A percentile compares a stretch with the other conserved stretches of the same genome.
Evolutionary conservation across 2,329 filamentous ascomycete species (phyloP).

Genomic region (Dactylella cylindrospora): DNA sequence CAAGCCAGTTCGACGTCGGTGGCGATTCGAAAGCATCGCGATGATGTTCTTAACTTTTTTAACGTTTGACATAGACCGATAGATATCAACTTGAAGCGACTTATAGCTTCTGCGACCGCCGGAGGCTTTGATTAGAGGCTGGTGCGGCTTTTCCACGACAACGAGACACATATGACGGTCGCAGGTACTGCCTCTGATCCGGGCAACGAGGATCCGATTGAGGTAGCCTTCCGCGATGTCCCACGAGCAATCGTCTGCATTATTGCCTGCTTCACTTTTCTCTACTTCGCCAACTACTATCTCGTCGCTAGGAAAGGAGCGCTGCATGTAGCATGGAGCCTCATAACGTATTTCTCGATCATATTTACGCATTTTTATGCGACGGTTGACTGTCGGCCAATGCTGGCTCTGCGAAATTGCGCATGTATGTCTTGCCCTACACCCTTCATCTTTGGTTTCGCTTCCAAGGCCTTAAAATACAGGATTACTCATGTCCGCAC

Average conservation of each 20-base stretch:
- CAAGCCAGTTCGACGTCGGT: no score
- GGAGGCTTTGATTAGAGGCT: no score
- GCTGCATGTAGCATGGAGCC: slow-evolving; percentile 8
- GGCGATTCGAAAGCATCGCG: no score
- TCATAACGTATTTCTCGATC: slow-evolving; percentile 13
- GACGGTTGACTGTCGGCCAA: slow-evolving; percentile 37
- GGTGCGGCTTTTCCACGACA: no score
- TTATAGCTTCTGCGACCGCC: no score
- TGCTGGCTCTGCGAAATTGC: slow-evolving; percentile 28
- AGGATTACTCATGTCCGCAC: neutral
- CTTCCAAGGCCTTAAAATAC: neutral
- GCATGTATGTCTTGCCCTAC: slow-evolving; percentile 14
- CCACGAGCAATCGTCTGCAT: slow-evolving; percentile 27
- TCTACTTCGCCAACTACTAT: slow-evolving; percentile 31
- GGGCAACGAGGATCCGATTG: slow-evolving; percentile 27
- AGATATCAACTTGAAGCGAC: no score
- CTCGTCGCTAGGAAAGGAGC: slow-evolving; percentile 22
- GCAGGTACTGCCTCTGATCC: slow-evolving; percentile 32
- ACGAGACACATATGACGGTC: slow-evolving; percentile 22
- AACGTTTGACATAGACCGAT: no score
- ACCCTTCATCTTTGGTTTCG: neutral
- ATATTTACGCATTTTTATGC: slow-evolving; percentile 36
- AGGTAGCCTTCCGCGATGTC: slow-evolving; percentile 34
- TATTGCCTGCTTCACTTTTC: slow-evolving; percentile 14
- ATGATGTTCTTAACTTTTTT: no score